Evolutionary conservation across 2,329 filamentous ascomycete species (phyloP), one percentile per base, ranked within the genome.

Genomic region (Fusarium sambucinum): DNA sequence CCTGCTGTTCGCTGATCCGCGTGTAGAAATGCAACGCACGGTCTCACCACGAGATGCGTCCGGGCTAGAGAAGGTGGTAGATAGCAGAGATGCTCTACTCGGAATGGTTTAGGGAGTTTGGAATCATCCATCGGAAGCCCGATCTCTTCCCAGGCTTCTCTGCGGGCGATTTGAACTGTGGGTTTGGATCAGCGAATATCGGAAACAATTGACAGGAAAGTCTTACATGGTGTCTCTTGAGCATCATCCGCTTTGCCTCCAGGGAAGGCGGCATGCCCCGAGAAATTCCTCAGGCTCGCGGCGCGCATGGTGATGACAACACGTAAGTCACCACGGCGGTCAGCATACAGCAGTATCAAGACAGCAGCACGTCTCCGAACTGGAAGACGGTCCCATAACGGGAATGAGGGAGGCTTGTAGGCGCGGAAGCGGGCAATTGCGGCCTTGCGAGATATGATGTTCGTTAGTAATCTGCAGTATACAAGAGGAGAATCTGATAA

Each of bases 131-230:
- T 84, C 2, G 95, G 92, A 4, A 98, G 88, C 2, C 95, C 95
- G 69, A 98, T 97, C 78, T 98, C 95, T 78, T 98, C 95, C 77
- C 87, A 92, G 1, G 95, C 94, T 83, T 98, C 95, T 68, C 95
- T 89, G 23, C 95, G 89, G 11, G 95, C 94, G 52, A 94, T 96
- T 75, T 94, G 87, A 78, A 93, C 93, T 80, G 83, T 2, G 42
- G 7, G 16, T n/a, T 32, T n/a, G 3, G 19, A 46, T 66, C 23
- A 63, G 44, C 29, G 17, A 17, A 11, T 2, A 32, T 10, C 4
- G 23, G 16, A 9, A 21, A 17, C 14, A 32, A 19, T 40, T 23
- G 38, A 8, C 30, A 52, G 19, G 11, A 19, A 10, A 73, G 27
- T 21, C 83, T 73, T 83, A 87, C 87, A 90, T 12, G 88, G 85